phyloP scores from a whole-genome alignment of 805 yeast genomes.

The Pichia paraexigua region DNA sequence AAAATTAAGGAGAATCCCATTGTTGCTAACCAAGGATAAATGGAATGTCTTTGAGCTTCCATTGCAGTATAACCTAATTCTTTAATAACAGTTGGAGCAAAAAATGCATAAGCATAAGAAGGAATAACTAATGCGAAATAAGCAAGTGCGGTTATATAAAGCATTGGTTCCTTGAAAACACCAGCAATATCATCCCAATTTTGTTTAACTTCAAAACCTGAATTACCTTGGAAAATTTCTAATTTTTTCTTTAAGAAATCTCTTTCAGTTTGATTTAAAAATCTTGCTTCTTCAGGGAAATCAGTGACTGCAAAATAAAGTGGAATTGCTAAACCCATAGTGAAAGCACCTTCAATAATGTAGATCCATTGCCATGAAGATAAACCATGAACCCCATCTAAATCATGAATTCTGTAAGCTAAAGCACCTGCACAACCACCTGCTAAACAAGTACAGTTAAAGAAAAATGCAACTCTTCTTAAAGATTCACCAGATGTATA shows the following conservation, averaged over 20 bases:
- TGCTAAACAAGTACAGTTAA: conserved; percentile 63
- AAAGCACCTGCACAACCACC: conserved; percentile 75
- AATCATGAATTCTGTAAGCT: conserved; percentile 54
- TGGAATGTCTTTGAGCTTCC: conserved; percentile 70
- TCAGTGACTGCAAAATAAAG: conserved; percentile 48
- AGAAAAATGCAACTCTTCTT: conserved; percentile 59
- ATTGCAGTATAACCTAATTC: conserved; percentile 60
- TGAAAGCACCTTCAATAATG: conserved; percentile 32
- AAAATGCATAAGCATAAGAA: conserved; percentile 66
- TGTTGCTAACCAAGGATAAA: conserved; percentile 78
- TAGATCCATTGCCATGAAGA: conserved; percentile 41
- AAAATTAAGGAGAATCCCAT: conserved; percentile 55
- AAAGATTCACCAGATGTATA: conserved; percentile 60
- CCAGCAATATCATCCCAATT: conserved; percentile 36
- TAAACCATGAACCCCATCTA: conserved; percentile 38
- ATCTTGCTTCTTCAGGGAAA: conserved; percentile 64
- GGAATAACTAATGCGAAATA: conserved; percentile 64
- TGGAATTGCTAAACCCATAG: conserved; percentile 27
- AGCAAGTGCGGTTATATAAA: conserved; percentile 49
- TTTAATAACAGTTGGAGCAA: conserved; percentile 58
- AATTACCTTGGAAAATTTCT: conserved; percentile 41
- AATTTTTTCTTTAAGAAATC: conserved; percentile 50
- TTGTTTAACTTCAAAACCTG: conserved; percentile 42
- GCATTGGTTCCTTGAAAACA: conserved; percentile 53
- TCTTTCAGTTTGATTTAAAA: conserved; percentile 42